Evolutionary conservation across 2,329 filamentous ascomycete genomes (phyloP).

Genomic region (Verticillium isaacii): DNA sequence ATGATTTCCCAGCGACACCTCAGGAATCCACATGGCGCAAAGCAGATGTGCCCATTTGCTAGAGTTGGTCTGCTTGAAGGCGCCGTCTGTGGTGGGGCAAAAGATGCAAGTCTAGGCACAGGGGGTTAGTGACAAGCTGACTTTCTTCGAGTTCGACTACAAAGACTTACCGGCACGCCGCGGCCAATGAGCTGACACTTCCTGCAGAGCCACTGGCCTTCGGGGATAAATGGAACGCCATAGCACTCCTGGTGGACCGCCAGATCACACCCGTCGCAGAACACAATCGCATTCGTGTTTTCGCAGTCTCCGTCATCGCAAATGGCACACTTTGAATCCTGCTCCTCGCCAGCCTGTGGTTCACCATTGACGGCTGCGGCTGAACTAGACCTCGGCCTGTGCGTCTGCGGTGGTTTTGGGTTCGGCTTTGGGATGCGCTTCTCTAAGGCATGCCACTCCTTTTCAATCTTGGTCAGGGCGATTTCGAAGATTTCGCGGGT

Average conservation of each 20-base stretch:
- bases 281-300: slow-evolving; percentile 98
- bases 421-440: slow-evolving; percentile 97
- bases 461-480: slow-evolving; percentile 97
- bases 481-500: slow-evolving; percentile 95
- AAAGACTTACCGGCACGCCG: slow-evolving; percentile 67
- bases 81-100: slow-evolving; percentile 94
- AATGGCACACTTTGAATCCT: slow-evolving; percentile 94
- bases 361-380: slow-evolving; percentile 95
- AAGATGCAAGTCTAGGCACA: slow-evolving; percentile 79
- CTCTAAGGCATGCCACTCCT: slow-evolving; percentile 95
- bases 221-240: slow-evolving; percentile 95
- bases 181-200: slow-evolving; percentile 95
- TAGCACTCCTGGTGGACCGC: slow-evolving; percentile 99
- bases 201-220: slow-evolving; percentile 96
- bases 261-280: slow-evolving; percentile 95
- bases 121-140: neutral
- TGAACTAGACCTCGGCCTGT: slow-evolving; percentile 86
- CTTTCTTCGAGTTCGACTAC: neutral
- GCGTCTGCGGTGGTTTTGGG: slow-evolving; percentile 91
- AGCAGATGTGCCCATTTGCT: slow-evolving; percentile 96
- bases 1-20: slow-evolving; percentile 90
- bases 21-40: slow-evolving; percentile 97
- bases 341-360: slow-evolving; percentile 80
- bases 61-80: slow-evolving; percentile 96
- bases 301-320: slow-evolving; percentile 99